Evolutionary conservation across 805 yeast species (phyloP).

Genomic region (Candida odintsovae): DNA sequence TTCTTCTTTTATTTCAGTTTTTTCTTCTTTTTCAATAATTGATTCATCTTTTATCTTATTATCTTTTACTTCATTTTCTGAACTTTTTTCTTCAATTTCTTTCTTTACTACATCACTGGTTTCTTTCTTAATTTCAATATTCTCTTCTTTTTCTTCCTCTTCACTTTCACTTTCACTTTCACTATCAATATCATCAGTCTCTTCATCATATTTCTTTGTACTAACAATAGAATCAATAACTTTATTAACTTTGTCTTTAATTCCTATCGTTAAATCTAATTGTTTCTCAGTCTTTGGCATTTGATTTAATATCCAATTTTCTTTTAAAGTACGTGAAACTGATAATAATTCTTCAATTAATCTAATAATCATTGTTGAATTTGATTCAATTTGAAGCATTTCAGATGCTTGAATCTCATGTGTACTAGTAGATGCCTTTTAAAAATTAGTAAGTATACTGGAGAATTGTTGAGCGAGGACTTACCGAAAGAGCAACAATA

Average conservation of each 20-base stretch:
- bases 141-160: not conserved
- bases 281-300: constrained; percentile 29
- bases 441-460: no score
- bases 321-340: constrained; percentile 43
- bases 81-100: not conserved
- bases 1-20: not conserved
- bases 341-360: constrained; percentile 46
- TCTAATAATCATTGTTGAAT: constrained; percentile 43
- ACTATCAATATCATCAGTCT: constrained; percentile 8
- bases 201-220: constrained; percentile 8
- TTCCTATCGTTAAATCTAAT: constrained; percentile 6
- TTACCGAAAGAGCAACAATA: constrained; percentile 39
- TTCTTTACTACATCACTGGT: not conserved
- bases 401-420: constrained; percentile 40
- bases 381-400: constrained; percentile 49
- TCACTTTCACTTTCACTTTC: constrained; percentile 3
- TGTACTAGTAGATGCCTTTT: constrained; percentile 23
- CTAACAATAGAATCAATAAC: constrained; percentile 6
- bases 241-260: constrained; percentile 2
- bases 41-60: not conserved
- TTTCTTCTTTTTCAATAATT: not conserved
- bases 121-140: not conserved
- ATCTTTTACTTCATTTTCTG: not conserved
- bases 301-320: constrained; percentile 53
- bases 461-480: not conserved